These are phyloP conservation scores for Triticum timopheevii DNA, from an alignment of 176 grass and related monocot species.

Conservation along the genomic window DNA sequence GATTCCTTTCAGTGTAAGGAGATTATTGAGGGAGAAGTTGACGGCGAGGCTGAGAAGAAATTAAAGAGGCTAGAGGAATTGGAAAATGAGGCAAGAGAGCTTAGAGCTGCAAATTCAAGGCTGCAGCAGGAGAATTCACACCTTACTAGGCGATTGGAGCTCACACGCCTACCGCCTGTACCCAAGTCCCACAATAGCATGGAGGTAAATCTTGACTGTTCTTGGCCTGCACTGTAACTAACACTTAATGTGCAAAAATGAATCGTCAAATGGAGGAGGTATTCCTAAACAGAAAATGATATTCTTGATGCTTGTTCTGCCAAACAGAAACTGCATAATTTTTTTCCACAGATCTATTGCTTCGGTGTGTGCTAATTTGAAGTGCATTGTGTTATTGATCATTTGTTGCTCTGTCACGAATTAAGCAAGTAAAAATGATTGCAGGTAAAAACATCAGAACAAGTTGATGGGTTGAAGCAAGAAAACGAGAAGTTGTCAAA, in stretches of 20 bases:
- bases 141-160: conserved; percentile 58
- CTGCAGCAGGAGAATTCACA: conserved; percentile 70
- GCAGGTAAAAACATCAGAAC: conserved; percentile 69
- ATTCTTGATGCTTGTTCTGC: conserved; percentile 23
- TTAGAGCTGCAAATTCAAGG: conserved; percentile 55
- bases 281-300: conserved; percentile 21
- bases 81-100: conserved; percentile 54
- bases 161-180: conserved; percentile 42
- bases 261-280: conserved; percentile 26
- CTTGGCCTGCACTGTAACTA: conserved; percentile 36
- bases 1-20: conserved; percentile 42
- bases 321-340: conserved; percentile 24
- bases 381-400: conserved; percentile 13
- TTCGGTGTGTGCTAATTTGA: neutral
- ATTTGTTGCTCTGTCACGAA: conserved; percentile 23
- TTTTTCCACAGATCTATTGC: conserved; percentile 24
- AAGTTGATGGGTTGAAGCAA: conserved; percentile 58
- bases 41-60: conserved; percentile 44
- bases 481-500: conserved; percentile 68
- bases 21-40: conserved; percentile 28
- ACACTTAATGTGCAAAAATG: conserved; percentile 21
- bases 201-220: conserved; percentile 59
- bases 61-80: conserved; percentile 55
- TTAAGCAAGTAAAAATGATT: conserved; percentile 33
- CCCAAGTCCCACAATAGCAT: conserved; percentile 43